Base-by-base conservation (phyloP, 2,329 filamentous ascomycete species). In the Cordyceps fumosorosea region DNA sequence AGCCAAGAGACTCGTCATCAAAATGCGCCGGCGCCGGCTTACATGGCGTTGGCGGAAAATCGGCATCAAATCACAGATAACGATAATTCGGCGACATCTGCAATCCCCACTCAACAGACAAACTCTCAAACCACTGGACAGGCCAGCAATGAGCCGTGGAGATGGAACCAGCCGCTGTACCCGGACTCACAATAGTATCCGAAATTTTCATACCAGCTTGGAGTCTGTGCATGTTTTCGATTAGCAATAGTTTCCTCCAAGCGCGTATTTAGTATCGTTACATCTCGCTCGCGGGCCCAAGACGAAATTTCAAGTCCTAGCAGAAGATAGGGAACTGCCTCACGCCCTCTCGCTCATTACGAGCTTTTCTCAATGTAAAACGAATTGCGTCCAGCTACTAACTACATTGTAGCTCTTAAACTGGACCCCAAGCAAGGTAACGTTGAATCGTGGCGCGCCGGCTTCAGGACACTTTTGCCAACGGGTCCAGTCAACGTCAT, bases 371-470 rank as follows among this genome's bases (percentile, higher is more conserved):
- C 1, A 20, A 47, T 5, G 32, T 58, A 29, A 34, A 48, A 40
- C 45, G 24, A 37, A 53, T 6, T 12, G 29, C n/a, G 14, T 6
- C 22, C 22, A 37, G 44, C 48, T 52, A 60, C 48, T 53, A 37
- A 60, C 48, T 60, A 29, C 29, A 29, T 29, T 29, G 29, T 29
- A 45, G 40, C 57, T 60, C 37, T 5, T 34, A 53, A 60, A 60
- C 57, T 60, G 57, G 57, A 60, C 45, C 48, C 57, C 10, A 22
- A 10, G 37, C 34, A 37, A 60, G 37, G 57, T 60, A 60, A 60
- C 57, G 57, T 60, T 60, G 37, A 60, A 60, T 60, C 48, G 57
- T 52, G 55, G 55, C 42, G 55, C 55, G 26, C 34, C n/a, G 26
- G 47, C 42, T 22, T 47, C 34, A 44, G 20, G 5, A 26, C 44